Percentiles rank a stretch among this genome's conserved stretches.
Conservation (phyloP, 768 basidiomycete species). For the Naganishia antarctica region DNA sequence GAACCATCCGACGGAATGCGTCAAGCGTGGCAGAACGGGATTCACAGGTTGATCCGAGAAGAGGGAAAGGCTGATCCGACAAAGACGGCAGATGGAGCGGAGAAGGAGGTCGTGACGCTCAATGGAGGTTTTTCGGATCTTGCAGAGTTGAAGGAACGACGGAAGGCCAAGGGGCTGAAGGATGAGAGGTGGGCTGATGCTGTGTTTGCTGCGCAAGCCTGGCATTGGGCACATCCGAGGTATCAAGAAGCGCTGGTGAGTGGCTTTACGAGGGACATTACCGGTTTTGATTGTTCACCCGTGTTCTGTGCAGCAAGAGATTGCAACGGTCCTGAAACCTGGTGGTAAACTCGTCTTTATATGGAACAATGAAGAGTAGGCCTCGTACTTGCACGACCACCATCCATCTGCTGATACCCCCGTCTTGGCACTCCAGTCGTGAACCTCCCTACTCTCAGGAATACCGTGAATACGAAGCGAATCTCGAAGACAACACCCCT, state of each 20-base stretch:
- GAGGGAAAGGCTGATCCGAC: constrained; percentile 20
- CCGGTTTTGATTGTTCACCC: too few relatives aligned
- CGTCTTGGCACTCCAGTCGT: neutral
- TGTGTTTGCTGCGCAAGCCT: constrained; percentile 59
- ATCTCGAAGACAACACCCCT: constrained; percentile 57
- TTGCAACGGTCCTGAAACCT: constrained; percentile 73
- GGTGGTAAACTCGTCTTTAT: constrained; percentile 66
- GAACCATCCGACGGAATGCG: constrained; percentile 88
- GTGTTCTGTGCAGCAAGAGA: constrained; percentile 58
- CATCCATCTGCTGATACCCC: neutral
- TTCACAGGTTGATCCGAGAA: constrained; percentile 11
- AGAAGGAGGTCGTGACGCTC: constrained; percentile 30
- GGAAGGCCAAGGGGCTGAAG: constrained; percentile 9
- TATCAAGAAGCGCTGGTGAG: constrained; percentile 60
- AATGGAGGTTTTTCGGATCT: constrained; percentile 46
- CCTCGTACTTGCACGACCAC: neutral
- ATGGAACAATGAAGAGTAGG: constrained; percentile 73
- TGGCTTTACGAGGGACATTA: constrained; percentile 1
- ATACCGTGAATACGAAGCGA: constrained; percentile 17
- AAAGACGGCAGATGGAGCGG: neutral
- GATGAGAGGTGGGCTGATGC: constrained; percentile 34
- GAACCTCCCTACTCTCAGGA: constrained; percentile 19
- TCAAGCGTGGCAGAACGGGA: constrained; percentile 58
- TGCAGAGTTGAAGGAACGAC: constrained; percentile 21
- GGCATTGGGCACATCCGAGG: constrained; percentile 82